phyloP scores from a whole-genome alignment of 2,329 filamentous ascomycete species.

The Cladosporium sphaerospermum region DNA sequence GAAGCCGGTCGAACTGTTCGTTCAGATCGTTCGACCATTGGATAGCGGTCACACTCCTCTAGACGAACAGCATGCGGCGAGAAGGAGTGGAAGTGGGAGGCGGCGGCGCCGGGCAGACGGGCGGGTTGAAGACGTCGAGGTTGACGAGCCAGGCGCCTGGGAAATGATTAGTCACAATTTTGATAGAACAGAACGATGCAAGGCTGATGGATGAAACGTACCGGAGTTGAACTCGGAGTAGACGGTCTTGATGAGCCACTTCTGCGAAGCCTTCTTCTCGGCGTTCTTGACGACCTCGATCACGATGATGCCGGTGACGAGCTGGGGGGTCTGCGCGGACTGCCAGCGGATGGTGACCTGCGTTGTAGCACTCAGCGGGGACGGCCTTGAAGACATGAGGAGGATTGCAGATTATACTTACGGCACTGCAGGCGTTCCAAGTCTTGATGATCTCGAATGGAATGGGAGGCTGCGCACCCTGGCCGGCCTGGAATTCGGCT shows the following conservation, averaged over 20 bases:
- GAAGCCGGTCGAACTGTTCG: background rate
- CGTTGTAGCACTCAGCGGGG: background rate
- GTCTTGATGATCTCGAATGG: slow-evolving; percentile 27
- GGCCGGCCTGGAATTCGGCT: slow-evolving; percentile 22
- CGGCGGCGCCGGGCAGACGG: slow-evolving; percentile 1
- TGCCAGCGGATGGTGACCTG: slow-evolving; percentile 25
- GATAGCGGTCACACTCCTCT: background rate
- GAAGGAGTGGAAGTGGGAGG: background rate
- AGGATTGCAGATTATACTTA: background rate
- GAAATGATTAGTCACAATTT: slow-evolving; percentile 9
- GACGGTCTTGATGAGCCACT: slow-evolving; percentile 29
- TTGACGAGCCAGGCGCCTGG: slow-evolving; percentile 30
- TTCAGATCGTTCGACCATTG: too few relatives aligned
- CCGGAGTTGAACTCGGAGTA: slow-evolving; percentile 32
- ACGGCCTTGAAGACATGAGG: background rate
- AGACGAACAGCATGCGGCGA: background rate
- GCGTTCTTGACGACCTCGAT: slow-evolving; percentile 20
- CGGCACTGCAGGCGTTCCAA: slow-evolving; percentile 28
- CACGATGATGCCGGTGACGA: slow-evolving; percentile 28
- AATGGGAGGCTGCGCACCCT: slow-evolving; percentile 24
- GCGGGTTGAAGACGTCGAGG: slow-evolving; percentile 22
- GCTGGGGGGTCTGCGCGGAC: slow-evolving; percentile 19
- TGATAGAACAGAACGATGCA: too few relatives aligned
- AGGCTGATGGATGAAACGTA: slow-evolving; percentile 13
- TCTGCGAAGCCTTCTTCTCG: slow-evolving; percentile 13